A percentile compares a stretch with the other conserved stretches of the same genome.
These are phyloP conservation scores for Suillus brevipes DNA, from an alignment of 768 basidiomycete species.

Conservation along the genomic window DNA sequence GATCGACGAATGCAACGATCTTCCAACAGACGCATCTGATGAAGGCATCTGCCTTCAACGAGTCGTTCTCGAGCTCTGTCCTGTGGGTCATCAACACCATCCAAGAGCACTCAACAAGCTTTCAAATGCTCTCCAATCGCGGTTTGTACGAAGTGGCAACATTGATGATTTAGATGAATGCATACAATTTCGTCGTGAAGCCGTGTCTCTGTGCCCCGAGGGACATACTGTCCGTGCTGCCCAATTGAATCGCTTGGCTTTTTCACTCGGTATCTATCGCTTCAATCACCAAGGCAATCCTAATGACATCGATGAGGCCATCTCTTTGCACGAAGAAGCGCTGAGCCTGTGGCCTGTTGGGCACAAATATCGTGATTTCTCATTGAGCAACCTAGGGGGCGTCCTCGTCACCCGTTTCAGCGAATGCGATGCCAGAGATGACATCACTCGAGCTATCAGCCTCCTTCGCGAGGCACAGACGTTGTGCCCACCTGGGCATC, in stretches of 20 bases:
- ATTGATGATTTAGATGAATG: neutral
- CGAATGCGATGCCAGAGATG: neutral
- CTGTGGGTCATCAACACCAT: neutral
- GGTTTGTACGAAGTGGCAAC: neutral
- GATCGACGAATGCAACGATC: neutral
- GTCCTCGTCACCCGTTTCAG: neutral
- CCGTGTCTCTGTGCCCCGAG: neutral
- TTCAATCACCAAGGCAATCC: neutral
- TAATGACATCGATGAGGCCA: neutral
- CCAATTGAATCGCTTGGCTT: neutral
- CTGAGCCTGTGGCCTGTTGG: neutral
- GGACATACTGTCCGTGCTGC: neutral
- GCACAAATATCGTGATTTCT: neutral
- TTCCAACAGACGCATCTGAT: neutral
- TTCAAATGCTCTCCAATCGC: neutral
- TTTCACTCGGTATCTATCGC: neutral
- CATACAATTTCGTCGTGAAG: neutral
- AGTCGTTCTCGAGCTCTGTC: neutral
- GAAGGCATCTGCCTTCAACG: neutral
- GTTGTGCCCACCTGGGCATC: neutral
- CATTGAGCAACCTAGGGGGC: neutral
- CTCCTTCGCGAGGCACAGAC: neutral
- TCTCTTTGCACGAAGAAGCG: neutral
- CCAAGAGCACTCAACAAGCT: neutral
- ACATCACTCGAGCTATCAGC: neutral